Conservation (phyloP, 2,329 filamentous ascomycete genomes). For the Verticillium nubilum region DNA sequence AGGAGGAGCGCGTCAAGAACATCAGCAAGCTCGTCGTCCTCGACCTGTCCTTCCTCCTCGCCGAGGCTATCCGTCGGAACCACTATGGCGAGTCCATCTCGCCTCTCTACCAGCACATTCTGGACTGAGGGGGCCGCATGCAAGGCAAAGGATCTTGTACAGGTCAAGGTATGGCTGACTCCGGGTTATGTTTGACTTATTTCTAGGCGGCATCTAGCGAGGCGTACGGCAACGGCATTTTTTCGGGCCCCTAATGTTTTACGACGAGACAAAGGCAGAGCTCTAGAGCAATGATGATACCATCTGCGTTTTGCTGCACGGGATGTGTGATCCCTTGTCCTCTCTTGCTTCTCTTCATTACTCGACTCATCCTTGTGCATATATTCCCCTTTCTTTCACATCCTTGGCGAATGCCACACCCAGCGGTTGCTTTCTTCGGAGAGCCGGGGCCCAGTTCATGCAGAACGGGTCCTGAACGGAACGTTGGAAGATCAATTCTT, state of each 20-base stretch:
- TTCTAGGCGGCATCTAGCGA: conserved; percentile 20
- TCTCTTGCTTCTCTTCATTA: conserved; percentile 7
- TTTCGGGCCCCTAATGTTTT: background rate
- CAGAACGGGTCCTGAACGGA: conserved; percentile 75
- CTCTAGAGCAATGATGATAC: conserved; percentile 13
- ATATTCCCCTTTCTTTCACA: background rate
- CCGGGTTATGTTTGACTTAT: background rate
- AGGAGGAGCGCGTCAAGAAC: conserved; percentile 62
- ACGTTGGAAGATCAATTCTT: conserved; percentile 61
- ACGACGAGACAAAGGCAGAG: background rate
- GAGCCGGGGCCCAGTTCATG: conserved; percentile 65
- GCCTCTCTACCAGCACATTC: conserved; percentile 62
- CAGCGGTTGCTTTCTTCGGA: conserved; percentile 47
- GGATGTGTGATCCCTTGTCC: conserved; percentile 5
- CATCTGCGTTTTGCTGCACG: conserved; percentile 3
- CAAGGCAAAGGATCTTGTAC: background rate
- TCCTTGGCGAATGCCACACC: conserved; percentile 45
- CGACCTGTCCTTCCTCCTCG: conserved; percentile 80
- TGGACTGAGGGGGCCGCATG: conserved; percentile 34
- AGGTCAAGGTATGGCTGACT: background rate
- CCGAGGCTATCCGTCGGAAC: conserved; percentile 91
- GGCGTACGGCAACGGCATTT: conserved; percentile 23
- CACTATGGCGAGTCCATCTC: conserved; percentile 88
- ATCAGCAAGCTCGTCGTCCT: conserved; percentile 83
- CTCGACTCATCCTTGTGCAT: conserved; percentile 9